Evolutionary conservation across 805 yeast genomes (phyloP).

Genomic region (Yarrowia osloensis): DNA sequence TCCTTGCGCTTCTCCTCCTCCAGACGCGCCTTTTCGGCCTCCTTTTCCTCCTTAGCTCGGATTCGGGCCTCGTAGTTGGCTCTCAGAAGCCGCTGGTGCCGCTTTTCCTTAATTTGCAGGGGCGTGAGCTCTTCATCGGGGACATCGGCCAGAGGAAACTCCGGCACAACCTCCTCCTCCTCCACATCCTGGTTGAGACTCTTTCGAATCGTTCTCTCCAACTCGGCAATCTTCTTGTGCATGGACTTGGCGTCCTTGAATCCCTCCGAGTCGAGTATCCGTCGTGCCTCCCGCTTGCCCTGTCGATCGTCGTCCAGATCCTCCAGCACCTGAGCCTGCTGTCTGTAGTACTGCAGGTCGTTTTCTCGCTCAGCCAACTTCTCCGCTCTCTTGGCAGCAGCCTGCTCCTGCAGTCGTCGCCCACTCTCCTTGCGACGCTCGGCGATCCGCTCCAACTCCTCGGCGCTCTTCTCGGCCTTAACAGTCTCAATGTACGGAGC

Average conservation of each 20-base stretch:
- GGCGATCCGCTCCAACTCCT: constrained; percentile 73
- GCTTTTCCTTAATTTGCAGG: constrained; percentile 81
- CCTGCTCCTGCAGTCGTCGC: constrained; percentile 86
- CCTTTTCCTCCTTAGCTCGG: constrained; percentile 77
- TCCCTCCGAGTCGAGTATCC: constrained; percentile 66
- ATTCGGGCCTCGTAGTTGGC: constrained; percentile 88
- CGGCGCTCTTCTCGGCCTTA: constrained; percentile 73
- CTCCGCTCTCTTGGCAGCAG: constrained; percentile 78
- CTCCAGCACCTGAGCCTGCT: constrained; percentile 46
- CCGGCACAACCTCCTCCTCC: constrained; percentile 54
- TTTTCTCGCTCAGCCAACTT: constrained; percentile 77
- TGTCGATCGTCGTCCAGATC: constrained; percentile 49
- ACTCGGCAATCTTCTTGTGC: constrained; percentile 59
- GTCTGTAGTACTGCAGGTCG: constrained; percentile 70
- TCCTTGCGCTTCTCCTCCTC: constrained; percentile 68
- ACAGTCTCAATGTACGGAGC: constrained; percentile 69
- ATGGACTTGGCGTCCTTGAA: constrained; percentile 76
- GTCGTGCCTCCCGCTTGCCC: constrained; percentile 55
- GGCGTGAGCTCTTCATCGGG: constrained; percentile 83
- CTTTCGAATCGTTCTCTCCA: constrained; percentile 69
- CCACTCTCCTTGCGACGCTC: constrained; percentile 85
- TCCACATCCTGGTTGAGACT: constrained; percentile 68
- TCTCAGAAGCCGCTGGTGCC: constrained; percentile 77
- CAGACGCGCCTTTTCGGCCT: constrained; percentile 58
- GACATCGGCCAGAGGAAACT: constrained; percentile 71